Evolutionary conservation across 1,139 yeast species (phyloP).

Genomic region (Hansenula lynferdii): DNA sequence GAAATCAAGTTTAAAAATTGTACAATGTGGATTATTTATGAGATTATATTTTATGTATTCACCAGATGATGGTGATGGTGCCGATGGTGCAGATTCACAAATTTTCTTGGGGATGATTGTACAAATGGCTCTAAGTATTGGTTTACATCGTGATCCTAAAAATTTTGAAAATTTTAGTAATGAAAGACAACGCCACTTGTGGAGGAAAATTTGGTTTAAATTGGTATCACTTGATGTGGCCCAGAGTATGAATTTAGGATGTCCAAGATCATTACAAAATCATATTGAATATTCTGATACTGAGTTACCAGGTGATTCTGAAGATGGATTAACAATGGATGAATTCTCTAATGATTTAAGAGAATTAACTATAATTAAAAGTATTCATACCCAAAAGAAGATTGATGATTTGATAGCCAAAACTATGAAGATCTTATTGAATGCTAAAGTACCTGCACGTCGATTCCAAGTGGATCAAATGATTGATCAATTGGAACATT

Average conservation of each 20-base stretch:
- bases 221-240: conserved; percentile 37
- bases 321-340: conserved; percentile 18
- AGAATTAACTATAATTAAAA: conserved; percentile 31
- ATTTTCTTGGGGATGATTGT: conserved; percentile 37
- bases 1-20: conserved; percentile 35
- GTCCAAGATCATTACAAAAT: conserved; percentile 30
- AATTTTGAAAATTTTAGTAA: conserved; percentile 30
- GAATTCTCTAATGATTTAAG: conserved; percentile 24
- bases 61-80: conserved; percentile 45
- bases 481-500: conserved; percentile 25
- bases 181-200: conserved; percentile 26
- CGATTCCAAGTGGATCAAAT: conserved; percentile 31
- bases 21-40: conserved; percentile 45
- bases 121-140: conserved; percentile 51
- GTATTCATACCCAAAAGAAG: conserved; percentile 29
- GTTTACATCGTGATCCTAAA: conserved; percentile 50
- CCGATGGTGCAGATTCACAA: conserved; percentile 43
- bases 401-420: conserved; percentile 29
- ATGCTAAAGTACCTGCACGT: conserved; percentile 32
- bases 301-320: conserved; percentile 22
- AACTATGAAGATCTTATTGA: conserved; percentile 30
- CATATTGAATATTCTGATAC: conserved; percentile 27
- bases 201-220: conserved; percentile 46
- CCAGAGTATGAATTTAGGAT: conserved; percentile 39
- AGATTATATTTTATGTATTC: conserved; percentile 42